Evolutionary conservation across 495 filamentous ascomycete genomes (phyloP), one percentile per base, ranked within the genome.

Genomic region (Neurospora terricola): DNA sequence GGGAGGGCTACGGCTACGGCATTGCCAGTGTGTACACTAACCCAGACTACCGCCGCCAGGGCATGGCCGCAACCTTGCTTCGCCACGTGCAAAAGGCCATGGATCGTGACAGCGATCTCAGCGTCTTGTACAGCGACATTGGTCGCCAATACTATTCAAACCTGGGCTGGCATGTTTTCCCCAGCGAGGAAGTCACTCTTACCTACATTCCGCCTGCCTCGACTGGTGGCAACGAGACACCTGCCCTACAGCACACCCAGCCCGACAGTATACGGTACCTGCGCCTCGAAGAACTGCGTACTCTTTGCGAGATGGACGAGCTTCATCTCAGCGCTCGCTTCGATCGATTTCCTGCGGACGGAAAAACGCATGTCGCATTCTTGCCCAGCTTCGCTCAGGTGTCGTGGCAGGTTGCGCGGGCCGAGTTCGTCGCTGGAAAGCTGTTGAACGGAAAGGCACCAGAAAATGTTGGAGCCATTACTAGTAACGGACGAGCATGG

Each of bases 121-220:
- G 90, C 12, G 88, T 93, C 12, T 80, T 98, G 30, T 98, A 90
- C 83, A 97, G 93, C 21, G 94, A 97, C 81, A 96, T 97, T 78
- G 94, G 94, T 9, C 94, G 93, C 83, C 82, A 82, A 27, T 97
- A 94, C 81, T 98, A 97, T 81, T 86, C 91, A 5, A 86, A 86
- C 62, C 87, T 89, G 73, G 94, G 94, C 27, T 97, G 94, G 94
- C 79, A 86, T 38, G 85, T 89, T 0, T 94, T 90, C 77, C 82
- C 84, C 4, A 93, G 91, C 45, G 84, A 87, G 30, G 93, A 96
- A 74, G 87, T 93, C 74, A 82, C 86, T n/a, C 85, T 97, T 62
- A 83, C 88, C 16, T 83, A 77, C 6, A 69, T 78, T 21, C 73
- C 73, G n/a, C 43, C 66, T 66, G 38, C 36, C n/a, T 21, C 38